These are phyloP conservation scores for Mrakia gelida DNA, from an alignment of 768 basidiomycete species.

Conservation along the genomic window DNA sequence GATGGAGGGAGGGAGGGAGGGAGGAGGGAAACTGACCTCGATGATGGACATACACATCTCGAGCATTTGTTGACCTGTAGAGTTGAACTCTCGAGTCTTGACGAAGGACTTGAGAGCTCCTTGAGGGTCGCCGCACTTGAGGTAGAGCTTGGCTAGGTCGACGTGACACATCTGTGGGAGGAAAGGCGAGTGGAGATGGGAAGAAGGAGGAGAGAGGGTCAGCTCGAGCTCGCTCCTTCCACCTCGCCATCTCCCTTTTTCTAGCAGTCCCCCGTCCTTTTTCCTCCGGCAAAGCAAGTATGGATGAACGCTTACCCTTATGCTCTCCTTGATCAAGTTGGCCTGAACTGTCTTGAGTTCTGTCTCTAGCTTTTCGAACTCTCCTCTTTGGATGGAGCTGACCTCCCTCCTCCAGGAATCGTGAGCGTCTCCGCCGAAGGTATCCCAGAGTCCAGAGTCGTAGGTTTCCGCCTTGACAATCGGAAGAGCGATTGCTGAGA, in stretches of 20 bases:
- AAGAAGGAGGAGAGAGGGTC: slow-evolving; percentile 30
- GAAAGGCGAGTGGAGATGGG: slow-evolving; percentile 29
- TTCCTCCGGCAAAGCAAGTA: not conserved
- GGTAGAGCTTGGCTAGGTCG: slow-evolving; percentile 76
- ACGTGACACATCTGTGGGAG: slow-evolving; percentile 76
- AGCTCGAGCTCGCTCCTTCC: slow-evolving; percentile 6
- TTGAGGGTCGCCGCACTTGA: slow-evolving; percentile 65
- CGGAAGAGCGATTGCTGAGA: slow-evolving; percentile 26
- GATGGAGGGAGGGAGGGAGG: not conserved
- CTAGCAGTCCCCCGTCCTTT: not conserved
- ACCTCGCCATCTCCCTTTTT: not conserved
- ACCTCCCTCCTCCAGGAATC: slow-evolving; percentile 65
- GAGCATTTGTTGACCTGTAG: slow-evolving; percentile 83
- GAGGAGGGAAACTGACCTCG: slow-evolving; percentile 40
- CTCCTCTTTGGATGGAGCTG: slow-evolving; percentile 62
- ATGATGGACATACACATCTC: slow-evolving; percentile 66
- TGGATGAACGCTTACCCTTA: slow-evolving; percentile 57
- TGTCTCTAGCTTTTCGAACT: slow-evolving; percentile 78
- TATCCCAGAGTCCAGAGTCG: slow-evolving; percentile 12
- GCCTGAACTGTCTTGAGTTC: slow-evolving; percentile 91
- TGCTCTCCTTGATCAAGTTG: slow-evolving; percentile 99
- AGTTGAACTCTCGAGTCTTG: slow-evolving; percentile 89
- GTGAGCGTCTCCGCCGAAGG: not conserved
- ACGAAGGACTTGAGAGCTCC: slow-evolving; percentile 74
- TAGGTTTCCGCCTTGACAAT: slow-evolving; percentile 24